Conservation (phyloP, 148 eudicot species). For the Salicornia ramosissima region DNA sequence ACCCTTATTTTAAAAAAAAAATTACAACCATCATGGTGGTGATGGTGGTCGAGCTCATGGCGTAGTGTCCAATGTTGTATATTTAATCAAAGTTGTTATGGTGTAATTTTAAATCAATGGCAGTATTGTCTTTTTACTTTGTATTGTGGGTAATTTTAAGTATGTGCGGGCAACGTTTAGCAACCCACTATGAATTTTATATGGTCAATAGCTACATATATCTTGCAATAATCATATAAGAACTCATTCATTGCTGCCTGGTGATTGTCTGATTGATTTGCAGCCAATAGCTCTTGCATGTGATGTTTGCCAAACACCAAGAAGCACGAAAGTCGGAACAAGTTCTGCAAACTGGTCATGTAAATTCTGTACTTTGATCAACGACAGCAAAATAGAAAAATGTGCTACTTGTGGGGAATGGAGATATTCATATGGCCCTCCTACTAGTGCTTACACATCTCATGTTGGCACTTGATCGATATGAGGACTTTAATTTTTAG, state of each 20-base stretch:
- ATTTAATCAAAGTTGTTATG: no score
- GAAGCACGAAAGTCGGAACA: constrained; percentile 37
- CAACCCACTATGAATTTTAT: no score
- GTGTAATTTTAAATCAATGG: no score
- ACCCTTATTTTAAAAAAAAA: no score
- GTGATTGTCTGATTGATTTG: constrained; percentile 26
- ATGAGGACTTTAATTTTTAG: not conserved
- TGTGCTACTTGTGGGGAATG: constrained; percentile 76
- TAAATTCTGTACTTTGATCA: constrained; percentile 77
- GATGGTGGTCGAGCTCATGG: no score
- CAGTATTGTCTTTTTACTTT: no score
- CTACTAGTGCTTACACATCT: constrained; percentile 47
- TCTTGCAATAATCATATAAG: not conserved
- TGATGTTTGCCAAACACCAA: constrained; percentile 48
- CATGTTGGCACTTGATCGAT: constrained; percentile 52
- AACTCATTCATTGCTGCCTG: constrained; percentile 4
- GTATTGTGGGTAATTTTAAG: no score
- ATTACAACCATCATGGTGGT: no score
- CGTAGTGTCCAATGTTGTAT: no score
- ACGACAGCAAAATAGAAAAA: constrained; percentile 45
- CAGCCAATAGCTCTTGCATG: constrained; percentile 73
- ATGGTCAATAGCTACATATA: no score
- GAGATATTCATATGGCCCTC: constrained; percentile 77
- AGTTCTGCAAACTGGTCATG: constrained; percentile 57
- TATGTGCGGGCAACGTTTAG: no score